These are phyloP conservation scores for Picea sitchensis DNA, from an alignment of 75 land plant genomes.

Conservation along the genomic window DNA sequence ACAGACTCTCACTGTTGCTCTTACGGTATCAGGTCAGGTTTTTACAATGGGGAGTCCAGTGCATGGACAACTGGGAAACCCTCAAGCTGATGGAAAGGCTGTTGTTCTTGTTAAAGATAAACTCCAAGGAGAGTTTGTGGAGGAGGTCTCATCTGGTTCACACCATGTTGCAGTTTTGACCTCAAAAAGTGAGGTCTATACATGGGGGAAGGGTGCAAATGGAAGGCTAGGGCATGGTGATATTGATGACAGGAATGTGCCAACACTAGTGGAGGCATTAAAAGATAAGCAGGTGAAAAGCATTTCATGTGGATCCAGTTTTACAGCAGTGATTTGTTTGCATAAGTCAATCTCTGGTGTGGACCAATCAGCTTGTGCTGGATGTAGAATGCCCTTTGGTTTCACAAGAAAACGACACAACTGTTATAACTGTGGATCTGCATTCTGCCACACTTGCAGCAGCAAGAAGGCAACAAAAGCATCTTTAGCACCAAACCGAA, in stretches of 20 bases:
- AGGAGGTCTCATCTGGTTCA: conserved; percentile 47
- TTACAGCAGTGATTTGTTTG: conserved; percentile 47
- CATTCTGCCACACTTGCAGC: conserved; percentile 51
- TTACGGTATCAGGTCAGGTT: conserved; percentile 36
- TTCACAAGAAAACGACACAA: conserved; percentile 46
- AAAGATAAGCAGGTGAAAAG: conserved; percentile 35
- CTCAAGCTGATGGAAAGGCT: conserved; percentile 23
- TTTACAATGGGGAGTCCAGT: conserved; percentile 46
- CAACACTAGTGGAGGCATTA: conserved; percentile 39
- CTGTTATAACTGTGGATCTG: conserved; percentile 51
- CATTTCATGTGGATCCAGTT: conserved; percentile 44
- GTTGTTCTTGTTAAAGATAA: conserved; percentile 24
- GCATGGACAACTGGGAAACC: conserved; percentile 45
- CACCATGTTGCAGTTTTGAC: conserved; percentile 51
- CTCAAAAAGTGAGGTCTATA: conserved; percentile 39
- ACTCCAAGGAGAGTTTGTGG: conserved; percentile 31
- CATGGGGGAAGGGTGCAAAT: conserved; percentile 62
- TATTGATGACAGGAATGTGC: conserved; percentile 28
- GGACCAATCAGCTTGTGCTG: conserved; percentile 37
- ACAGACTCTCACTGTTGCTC: conserved; percentile 35
- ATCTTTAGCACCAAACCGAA: conserved; percentile 43
- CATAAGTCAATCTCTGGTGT: conserved; percentile 37
- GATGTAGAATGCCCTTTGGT: conserved; percentile 37
- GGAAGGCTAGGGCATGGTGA: conserved; percentile 57
- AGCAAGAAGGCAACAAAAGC: conserved; percentile 39